Percentiles rank a stretch among this genome's conserved stretches.
Conservation (phyloP, 768 basidiomycete species). For the Leccinum barrowsii region DNA sequence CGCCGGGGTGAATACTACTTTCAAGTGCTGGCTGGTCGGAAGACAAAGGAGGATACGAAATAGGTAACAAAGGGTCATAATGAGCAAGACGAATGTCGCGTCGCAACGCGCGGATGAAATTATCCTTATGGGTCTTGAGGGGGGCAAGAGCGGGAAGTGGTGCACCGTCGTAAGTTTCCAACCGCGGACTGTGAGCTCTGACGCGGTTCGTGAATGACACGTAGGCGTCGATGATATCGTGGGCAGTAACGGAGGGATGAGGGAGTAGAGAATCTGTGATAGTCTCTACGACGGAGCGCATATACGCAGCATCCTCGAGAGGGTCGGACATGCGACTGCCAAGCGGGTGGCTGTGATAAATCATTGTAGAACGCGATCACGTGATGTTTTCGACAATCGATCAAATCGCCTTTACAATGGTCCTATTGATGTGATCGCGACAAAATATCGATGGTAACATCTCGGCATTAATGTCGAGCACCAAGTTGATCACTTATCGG, state of each 20-base stretch:
- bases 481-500: background rate
- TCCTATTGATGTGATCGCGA: background rate
- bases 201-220: constrained; percentile 46
- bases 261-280: constrained; percentile 46
- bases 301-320: constrained; percentile 19
- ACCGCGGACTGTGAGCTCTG: constrained; percentile 16
- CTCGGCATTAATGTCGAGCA: background rate
- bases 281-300: constrained; percentile 45
- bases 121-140: constrained; percentile 32
- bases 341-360: background rate
- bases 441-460: background rate
- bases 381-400: background rate
- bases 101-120: constrained; percentile 40
- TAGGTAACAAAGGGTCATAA: constrained; percentile 30
- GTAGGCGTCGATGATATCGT: constrained; percentile 65
- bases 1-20: constrained; percentile 2
- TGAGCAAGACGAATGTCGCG: constrained; percentile 51
- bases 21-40: constrained; percentile 5
- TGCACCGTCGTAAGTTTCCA: background rate
- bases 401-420: too few species aligned
- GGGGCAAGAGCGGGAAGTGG: constrained; percentile 23
- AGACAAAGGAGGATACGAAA: constrained; percentile 4
- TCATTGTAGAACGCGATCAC: background rate
- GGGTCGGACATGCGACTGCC: background rate
- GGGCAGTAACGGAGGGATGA: constrained; percentile 37